A percentile compares a stretch with the other conserved stretches of the same genome.
These are phyloP conservation scores for Skeletonema tropicum DNA, from an alignment of 108 stramenopile species.

Conservation along the genomic window DNA sequence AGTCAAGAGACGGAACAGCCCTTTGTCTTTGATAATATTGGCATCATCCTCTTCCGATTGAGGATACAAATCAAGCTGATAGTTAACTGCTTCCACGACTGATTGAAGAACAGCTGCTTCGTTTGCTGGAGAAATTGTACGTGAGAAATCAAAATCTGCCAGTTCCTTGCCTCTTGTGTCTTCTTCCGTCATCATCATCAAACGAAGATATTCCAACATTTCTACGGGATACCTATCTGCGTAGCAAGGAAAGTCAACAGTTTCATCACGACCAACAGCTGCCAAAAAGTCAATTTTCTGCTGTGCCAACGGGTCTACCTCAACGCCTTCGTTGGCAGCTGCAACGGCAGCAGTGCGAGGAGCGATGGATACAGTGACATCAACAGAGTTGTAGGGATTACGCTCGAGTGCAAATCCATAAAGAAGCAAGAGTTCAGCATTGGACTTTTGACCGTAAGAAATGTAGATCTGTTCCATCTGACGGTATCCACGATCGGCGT, in stretches of 20 bases:
- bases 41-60: constrained; percentile 90
- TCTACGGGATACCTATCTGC: constrained; percentile 95
- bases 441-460: constrained; percentile 95
- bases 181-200: constrained; percentile 93
- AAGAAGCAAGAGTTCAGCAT: constrained; percentile 90
- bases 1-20: constrained; percentile 71
- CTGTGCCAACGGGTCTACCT: constrained; percentile 76
- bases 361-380: constrained; percentile 87
- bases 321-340: constrained; percentile 36
- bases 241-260: constrained; percentile 93
- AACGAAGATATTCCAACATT: constrained; percentile 93
- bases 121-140: constrained; percentile 87
- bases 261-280: constrained; percentile 74
- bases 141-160: constrained; percentile 79
- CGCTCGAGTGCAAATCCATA: constrained; percentile 96
- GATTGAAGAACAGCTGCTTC: constrained; percentile 90
- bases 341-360: constrained; percentile 73
- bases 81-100: constrained; percentile 83
- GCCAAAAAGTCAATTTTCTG: constrained; percentile 90
- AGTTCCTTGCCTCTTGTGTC: constrained; percentile 83
- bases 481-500: constrained; percentile 91
- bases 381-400: constrained; percentile 96
- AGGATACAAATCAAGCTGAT: constrained; percentile 86
- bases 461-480: constrained; percentile 96
- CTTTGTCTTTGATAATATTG: constrained; percentile 85